A percentile compares a stretch with the other conserved stretches of the same genome.
phyloP scores from a whole-genome alignment of 192 early-diverging fungal genomes.

The Physocladia obscura region DNA sequence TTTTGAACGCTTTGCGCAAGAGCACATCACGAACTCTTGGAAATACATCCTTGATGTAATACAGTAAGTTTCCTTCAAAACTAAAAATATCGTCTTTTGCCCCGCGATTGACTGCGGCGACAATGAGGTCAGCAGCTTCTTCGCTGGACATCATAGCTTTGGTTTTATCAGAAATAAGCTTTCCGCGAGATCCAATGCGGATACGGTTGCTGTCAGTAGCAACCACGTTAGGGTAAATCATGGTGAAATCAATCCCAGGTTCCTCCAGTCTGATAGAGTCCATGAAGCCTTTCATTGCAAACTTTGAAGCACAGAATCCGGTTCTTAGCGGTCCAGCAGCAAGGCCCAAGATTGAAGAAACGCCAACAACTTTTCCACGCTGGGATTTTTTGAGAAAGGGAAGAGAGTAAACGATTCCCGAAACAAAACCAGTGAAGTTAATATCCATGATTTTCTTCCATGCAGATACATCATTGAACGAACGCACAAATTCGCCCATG shows the following conservation, averaged over 20 bases:
- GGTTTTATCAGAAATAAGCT: background rate
- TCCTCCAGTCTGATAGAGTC: conserved; percentile 76
- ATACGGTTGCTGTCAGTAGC: conserved; percentile 45
- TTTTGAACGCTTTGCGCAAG: background rate
- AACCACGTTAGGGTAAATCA: conserved; percentile 74
- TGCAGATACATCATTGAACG: background rate
- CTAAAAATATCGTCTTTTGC: conserved; percentile 3
- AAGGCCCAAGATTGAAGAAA: background rate
- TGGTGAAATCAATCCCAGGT: conserved; percentile 52
- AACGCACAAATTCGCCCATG: conserved; percentile 48
- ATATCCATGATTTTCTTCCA: background rate
- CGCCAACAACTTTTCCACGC: conserved; percentile 8
- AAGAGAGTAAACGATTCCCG: conserved; percentile 64
- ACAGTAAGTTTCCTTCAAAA: conserved; percentile 8
- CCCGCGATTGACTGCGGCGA: background rate
- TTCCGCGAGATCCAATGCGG: conserved; percentile 1
- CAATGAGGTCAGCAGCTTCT: conserved; percentile 12
- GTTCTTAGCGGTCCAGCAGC: background rate
- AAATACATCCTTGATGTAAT: conserved; percentile 6
- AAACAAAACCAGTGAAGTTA: background rate
- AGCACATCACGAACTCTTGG: background rate
- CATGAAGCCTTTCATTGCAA: conserved; percentile 80
- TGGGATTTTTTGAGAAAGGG: conserved; percentile 66
- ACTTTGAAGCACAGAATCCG: conserved; percentile 72
- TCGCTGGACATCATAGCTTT: background rate